Evolutionary conservation across 2,329 filamentous ascomycete genomes (phyloP).

Genomic region (Penicillium sp.): DNA sequence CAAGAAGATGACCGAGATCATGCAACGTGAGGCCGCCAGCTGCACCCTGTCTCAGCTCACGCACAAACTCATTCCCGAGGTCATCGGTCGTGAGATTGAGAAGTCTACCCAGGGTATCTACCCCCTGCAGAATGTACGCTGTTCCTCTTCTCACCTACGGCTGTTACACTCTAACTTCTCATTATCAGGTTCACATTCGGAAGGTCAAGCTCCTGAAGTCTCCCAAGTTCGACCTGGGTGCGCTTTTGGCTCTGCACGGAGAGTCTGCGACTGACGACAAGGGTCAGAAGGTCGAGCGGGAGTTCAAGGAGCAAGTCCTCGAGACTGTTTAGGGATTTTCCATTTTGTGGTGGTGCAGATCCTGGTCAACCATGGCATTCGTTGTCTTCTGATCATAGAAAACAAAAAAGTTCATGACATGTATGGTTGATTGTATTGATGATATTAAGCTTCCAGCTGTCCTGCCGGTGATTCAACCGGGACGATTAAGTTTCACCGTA

Average conservation of each 20-base stretch:
- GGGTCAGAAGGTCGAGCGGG: constrained; percentile 96
- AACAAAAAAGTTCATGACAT: constrained; percentile 30
- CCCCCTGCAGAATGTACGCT: constrained; percentile 92
- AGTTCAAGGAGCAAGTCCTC: constrained; percentile 98
- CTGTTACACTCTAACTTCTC: constrained; percentile 34
- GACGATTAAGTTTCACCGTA: too few species aligned
- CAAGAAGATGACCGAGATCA: constrained; percentile 99
- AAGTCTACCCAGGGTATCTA: constrained; percentile 99
- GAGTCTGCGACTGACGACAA: constrained; percentile 94
- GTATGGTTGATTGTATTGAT: constrained; percentile 16
- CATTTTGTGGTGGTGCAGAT: constrained; percentile 71
- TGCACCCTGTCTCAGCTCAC: constrained; percentile 96
- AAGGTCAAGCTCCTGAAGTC: constrained; percentile 99
- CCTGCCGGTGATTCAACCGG: too few species aligned
- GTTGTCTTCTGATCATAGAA: constrained; percentile 28
- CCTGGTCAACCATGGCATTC: constrained; percentile 57
- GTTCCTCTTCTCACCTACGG: not conserved
- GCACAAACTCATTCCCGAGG: constrained; percentile 98
- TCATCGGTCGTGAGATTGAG: constrained; percentile 99
- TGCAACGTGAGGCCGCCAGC: constrained; percentile 88
- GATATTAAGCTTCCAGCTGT: not conserved
- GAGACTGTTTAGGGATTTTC: constrained; percentile 78
- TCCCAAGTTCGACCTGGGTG: constrained; percentile 98
- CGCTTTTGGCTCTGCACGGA: constrained; percentile 93
- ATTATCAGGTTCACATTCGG: constrained; percentile 86